phyloP scores from a whole-genome alignment of 2,329 filamentous ascomycete species.

The Aspergillus latus region DNA sequence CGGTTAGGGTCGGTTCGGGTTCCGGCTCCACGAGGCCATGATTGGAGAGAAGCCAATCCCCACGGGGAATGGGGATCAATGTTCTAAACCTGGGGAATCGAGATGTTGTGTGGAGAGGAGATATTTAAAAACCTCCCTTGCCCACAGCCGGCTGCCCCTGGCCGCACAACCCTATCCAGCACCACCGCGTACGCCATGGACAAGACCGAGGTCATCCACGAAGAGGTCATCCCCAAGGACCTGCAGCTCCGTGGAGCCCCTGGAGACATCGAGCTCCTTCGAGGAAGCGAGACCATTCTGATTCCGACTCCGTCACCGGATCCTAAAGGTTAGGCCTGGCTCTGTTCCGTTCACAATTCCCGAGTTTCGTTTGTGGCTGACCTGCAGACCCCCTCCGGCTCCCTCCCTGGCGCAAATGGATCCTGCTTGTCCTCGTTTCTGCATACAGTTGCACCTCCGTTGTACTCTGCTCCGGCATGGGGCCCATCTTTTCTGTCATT shows the following conservation, averaged over 20 bases:
- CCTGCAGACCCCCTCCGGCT: conserved; percentile 13
- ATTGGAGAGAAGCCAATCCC: background rate
- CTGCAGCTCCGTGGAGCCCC: background rate
- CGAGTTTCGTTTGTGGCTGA: background rate
- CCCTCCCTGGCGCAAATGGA: conserved; percentile 16
- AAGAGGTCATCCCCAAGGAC: background rate
- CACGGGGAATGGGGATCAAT: background rate
- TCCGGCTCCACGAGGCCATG: conserved; percentile 3
- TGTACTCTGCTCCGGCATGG: conserved; percentile 14
- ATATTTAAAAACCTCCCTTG: background rate
- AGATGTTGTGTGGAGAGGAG: background rate
- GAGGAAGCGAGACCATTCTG: conserved; percentile 8
- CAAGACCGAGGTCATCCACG: conserved; percentile 1
- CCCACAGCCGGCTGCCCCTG: too few species aligned
- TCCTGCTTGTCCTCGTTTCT: conserved; percentile 2
- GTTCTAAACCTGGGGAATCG: too few species aligned
- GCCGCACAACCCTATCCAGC: too few species aligned
- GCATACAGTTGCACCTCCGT: conserved; percentile 11
- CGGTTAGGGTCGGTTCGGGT: conserved; percentile 6
- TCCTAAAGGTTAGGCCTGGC: conserved; percentile 7
- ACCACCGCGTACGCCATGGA: background rate
- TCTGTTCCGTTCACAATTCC: too few species aligned
- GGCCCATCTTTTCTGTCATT: conserved; percentile 11
- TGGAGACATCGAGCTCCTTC: conserved; percentile 11
- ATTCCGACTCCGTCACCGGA: conserved; percentile 14